Percentiles rank a stretch among this genome's conserved stretches.
Evolutionary conservation across 441 rosid genomes (phyloP).

Genomic region (Erysimum cheiri): DNA sequence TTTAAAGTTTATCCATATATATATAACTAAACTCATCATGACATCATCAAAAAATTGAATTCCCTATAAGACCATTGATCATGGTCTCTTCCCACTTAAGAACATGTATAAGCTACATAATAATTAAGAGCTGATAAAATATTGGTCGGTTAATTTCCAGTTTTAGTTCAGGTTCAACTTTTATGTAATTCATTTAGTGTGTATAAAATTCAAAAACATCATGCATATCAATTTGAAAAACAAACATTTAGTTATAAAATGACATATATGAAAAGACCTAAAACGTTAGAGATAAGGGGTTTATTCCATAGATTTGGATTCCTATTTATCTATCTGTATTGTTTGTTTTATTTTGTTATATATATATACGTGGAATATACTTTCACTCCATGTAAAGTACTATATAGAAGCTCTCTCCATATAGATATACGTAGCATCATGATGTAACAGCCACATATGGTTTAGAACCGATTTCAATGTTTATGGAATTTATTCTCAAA

Average conservation of each 20-base stretch:
- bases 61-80: neutral
- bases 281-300: slow-evolving; percentile 31
- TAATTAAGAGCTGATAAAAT: neutral
- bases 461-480: slow-evolving; percentile 35
- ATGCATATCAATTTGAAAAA: slow-evolving; percentile 18
- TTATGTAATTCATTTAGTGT: neutral
- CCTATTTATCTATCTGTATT: slow-evolving; percentile 41
- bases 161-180: neutral
- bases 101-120: slow-evolving; percentile 11
- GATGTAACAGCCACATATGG: slow-evolving; percentile 40
- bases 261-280: slow-evolving; percentile 32
- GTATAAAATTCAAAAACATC: neutral
- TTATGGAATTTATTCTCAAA: slow-evolving; percentile 39
- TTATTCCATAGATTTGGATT: slow-evolving; percentile 40
- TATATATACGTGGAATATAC: slow-evolving; percentile 37
- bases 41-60: neutral
- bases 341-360: slow-evolving; percentile 10
- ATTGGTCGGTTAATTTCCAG: neutral
- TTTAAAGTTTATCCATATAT: slow-evolving; percentile 20
- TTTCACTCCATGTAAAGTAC: slow-evolving; percentile 26
- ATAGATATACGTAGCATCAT: slow-evolving; percentile 34
- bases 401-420: slow-evolving; percentile 18
- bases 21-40: slow-evolving; percentile 1
- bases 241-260: slow-evolving; percentile 7
- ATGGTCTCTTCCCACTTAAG: neutral